Evolutionary conservation across 2,329 filamentous ascomycete genomes (phyloP), one percentile per base, ranked within the genome.

Genomic region (Penicillium psychrosexuale): DNA sequence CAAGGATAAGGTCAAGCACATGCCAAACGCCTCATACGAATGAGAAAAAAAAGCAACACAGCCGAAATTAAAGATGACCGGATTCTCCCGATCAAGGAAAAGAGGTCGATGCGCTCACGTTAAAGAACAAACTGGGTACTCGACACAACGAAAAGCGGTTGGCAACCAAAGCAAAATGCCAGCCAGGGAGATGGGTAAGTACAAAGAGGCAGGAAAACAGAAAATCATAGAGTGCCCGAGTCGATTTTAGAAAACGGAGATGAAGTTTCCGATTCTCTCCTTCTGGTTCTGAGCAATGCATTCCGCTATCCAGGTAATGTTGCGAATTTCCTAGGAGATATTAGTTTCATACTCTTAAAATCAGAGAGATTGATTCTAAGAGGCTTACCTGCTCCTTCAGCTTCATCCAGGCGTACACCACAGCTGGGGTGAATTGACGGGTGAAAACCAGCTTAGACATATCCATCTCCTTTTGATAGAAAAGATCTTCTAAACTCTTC

Each of bases 261-360:
- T 99, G 77, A 96, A 99, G 78, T 97, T 99, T 66, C 90, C 89
- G 73, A 99, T 97, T 72, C 94, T 86, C 76, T 99, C 94, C 80
- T 99, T 99, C 78, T 99, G 94, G 80, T 96, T 97, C 78, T 99
- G 94, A 53, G 94, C 94, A 83, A 99, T 99, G 78, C 94, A 99
- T 77, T 99, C 94, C 22, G 94, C 89, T 75, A 99, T 99, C 94
- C 94, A 99, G 48, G 94, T 97, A 70, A 99, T 96, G 77, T 99
- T 99, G 63, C 94, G 89, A 68, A 97, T 97, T 88, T 99, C 94
- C 92, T 97, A 59, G 3, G 19, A 24, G 8, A 31, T 12, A 55
- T 77, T 59, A 75, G 68, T 46, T 51, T 31, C 33, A 39, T 13
- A 22, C 33, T 38, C 15, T 5, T 53, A 36, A 12, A 31, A 28